Evolutionary conservation across 352 stramenopile species (phyloP).

Genomic region (Phytophthora litchii): DNA sequence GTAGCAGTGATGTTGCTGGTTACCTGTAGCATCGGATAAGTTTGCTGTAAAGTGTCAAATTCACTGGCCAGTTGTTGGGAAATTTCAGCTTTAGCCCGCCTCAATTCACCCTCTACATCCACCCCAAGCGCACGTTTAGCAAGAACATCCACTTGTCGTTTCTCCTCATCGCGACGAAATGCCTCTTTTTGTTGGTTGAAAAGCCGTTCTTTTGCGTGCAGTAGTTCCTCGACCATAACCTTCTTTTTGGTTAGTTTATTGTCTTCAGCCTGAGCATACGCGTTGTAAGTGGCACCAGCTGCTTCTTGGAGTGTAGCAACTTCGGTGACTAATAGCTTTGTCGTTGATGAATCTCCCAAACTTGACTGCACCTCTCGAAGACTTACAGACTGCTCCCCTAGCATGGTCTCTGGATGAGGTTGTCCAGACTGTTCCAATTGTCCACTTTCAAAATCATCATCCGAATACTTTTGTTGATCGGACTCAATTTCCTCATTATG

Average conservation of each 20-base stretch:
- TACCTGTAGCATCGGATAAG: constrained; percentile 28
- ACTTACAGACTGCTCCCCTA: constrained; percentile 9
- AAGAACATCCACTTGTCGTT: constrained; percentile 45
- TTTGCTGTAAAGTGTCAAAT: constrained; percentile 37
- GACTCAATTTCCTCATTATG: constrained; percentile 8
- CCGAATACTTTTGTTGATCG: constrained; percentile 23
- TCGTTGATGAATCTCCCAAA: constrained; percentile 62
- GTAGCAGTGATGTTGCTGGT: not conserved
- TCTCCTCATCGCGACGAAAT: constrained; percentile 49
- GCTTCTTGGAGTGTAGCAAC: constrained; percentile 17
- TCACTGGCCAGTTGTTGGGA: constrained; percentile 34
- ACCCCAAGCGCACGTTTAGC: constrained; percentile 44
- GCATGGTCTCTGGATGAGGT: not conserved
- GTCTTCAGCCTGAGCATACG: constrained; percentile 3
- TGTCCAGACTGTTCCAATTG: constrained; percentile 4
- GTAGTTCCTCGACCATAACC: constrained; percentile 41
- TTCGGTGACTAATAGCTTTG: constrained; percentile 50
- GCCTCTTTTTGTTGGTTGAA: constrained; percentile 34
- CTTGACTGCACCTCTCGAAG: constrained; percentile 28
- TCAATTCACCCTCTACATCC: constrained; percentile 38
- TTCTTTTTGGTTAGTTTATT: constrained; percentile 54
- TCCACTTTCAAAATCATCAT: constrained; percentile 29
- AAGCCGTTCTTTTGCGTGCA: constrained; percentile 44
- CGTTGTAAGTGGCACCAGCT: not conserved
- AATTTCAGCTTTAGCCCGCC: constrained; percentile 37